These are phyloP conservation scores for Xylariales sp. DNA, from an alignment of 2,329 filamentous ascomycete genomes.

Conservation along the genomic window DNA sequence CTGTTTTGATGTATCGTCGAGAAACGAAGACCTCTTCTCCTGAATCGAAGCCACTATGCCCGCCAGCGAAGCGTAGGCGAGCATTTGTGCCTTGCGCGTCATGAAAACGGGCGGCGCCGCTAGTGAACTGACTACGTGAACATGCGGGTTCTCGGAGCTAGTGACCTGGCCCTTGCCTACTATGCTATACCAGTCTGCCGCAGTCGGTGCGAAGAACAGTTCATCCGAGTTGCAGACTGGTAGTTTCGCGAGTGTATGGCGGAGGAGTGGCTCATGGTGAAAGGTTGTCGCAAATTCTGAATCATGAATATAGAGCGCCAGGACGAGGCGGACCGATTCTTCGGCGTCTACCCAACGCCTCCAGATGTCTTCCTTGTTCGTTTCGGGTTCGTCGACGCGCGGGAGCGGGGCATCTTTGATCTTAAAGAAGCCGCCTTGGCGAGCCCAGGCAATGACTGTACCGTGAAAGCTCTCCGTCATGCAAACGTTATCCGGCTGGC, in stretches of 20 bases:
- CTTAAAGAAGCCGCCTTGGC: constrained; percentile 36
- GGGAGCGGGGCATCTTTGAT: constrained; percentile 34
- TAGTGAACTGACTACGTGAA: neutral
- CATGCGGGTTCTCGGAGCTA: constrained; percentile 3
- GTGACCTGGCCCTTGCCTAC: constrained; percentile 20
- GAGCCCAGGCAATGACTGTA: constrained; percentile 35
- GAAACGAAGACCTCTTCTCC: constrained; percentile 28
- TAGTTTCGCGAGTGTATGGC: constrained; percentile 25
- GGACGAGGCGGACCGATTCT: constrained; percentile 35
- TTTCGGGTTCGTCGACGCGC: constrained; percentile 17
- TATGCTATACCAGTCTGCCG: constrained; percentile 30
- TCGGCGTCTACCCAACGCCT: constrained; percentile 35
- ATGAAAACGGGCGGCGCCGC: neutral
- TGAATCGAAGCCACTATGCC: constrained; percentile 35
- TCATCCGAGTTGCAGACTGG: constrained; percentile 33
- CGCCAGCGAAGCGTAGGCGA: constrained; percentile 35
- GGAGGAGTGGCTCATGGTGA: constrained; percentile 35
- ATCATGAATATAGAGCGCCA: constrained; percentile 36
- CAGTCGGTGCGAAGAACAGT: constrained; percentile 33
- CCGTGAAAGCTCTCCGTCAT: constrained; percentile 38
- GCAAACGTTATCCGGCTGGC: constrained; percentile 35
- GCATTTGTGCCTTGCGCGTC: constrained; percentile 33
- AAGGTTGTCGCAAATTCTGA: constrained; percentile 36
- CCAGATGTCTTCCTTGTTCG: constrained; percentile 31
- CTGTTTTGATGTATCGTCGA: constrained; percentile 29